Evolutionary conservation across 495 filamentous ascomycete species (phyloP).

Genomic region (Neurospora discreta): DNA sequence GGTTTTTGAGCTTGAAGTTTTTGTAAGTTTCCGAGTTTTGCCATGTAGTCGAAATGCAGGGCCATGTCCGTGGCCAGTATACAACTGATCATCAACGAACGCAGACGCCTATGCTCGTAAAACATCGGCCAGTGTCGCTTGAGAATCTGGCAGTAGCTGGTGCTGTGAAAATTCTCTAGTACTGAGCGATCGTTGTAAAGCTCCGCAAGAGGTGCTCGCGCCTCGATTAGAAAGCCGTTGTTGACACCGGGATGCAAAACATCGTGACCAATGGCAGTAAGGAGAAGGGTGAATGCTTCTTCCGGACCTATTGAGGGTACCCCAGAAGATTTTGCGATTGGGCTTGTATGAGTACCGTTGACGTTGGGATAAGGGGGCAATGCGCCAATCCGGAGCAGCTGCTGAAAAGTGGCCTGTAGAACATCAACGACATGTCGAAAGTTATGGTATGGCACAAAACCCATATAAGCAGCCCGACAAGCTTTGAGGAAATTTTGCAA

Average conservation of each 20-base stretch:
- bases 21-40: constrained; percentile 64
- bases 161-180: constrained; percentile 94
- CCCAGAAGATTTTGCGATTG: constrained; percentile 47
- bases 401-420: constrained; percentile 84
- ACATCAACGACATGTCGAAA: constrained; percentile 97
- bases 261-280: constrained; percentile 94
- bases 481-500: constrained; percentile 72
- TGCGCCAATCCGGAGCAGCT: constrained; percentile 71
- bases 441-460: constrained; percentile 96
- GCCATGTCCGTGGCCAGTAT: constrained; percentile 98
- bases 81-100: constrained; percentile 85
- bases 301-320: constrained; percentile 66
- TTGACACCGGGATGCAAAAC: constrained; percentile 97
- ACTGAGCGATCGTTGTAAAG: constrained; percentile 97
- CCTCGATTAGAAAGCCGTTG: constrained; percentile 86
- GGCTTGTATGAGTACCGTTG: constrained; percentile 7
- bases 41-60: constrained; percentile 92
- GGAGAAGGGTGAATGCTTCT: constrained; percentile 77
- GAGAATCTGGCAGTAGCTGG: constrained; percentile 92
- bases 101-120: constrained; percentile 62
- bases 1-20: constrained; percentile 54
- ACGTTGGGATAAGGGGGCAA: constrained; percentile 52
- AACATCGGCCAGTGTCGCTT: constrained; percentile 83
- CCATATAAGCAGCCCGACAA: constrained; percentile 80
- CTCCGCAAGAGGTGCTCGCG: constrained; percentile 92